Base-by-base conservation (phyloP, 2,329 filamentous ascomycete genomes). In the Claviceps citrina region DNA sequence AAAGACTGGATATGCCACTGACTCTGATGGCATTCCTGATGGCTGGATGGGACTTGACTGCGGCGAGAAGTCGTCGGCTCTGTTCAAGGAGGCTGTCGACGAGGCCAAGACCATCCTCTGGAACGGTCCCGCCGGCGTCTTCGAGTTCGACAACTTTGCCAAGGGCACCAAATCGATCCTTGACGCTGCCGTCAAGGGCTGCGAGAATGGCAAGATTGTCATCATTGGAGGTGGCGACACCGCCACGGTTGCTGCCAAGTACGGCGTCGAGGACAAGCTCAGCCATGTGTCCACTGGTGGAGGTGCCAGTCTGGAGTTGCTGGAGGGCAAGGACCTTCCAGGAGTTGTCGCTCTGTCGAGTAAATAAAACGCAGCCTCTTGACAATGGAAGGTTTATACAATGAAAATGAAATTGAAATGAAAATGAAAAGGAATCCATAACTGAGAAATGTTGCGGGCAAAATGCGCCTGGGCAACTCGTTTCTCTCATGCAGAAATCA, bases 161-260 rank as follows among this genome's bases (percentile, higher is more conserved):
- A 79, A 71, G 47, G 91, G 85, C 53, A 98, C 91, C 57, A 93
- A 94, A 76, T 73, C 77, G 46, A 94, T 84, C 37, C 78, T 98
- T 51, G 84, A 95, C 56, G 84, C 85, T 42, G 87, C 81, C 40
- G 86, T 96, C 40, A 71, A 72, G 19, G 91, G 82, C 45, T 82
- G 81, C 44, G 70, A 84, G 64, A 58, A 61, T 36, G 73, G 68
- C 46, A 87, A 91, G 72, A 94, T 91, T 55, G 91, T 96, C 62
- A 96, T 98, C 67, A 95, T 98, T 49, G 91, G 91, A 47, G 91
- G 91, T 63, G 91, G 91, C 65, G 91, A 98, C 66, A 98, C 91
- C 38, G 91, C 91, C 38, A 98, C 91, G 44, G 91, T 96, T 36
- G 91, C 91, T 40, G 89, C 87, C 62, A 95, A 98, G 73, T 98